Percentiles rank a stretch among this genome's conserved stretches.
Evolutionary conservation across 208 protist species (phyloP).

Genomic region (Zelonia costaricensis): DNA sequence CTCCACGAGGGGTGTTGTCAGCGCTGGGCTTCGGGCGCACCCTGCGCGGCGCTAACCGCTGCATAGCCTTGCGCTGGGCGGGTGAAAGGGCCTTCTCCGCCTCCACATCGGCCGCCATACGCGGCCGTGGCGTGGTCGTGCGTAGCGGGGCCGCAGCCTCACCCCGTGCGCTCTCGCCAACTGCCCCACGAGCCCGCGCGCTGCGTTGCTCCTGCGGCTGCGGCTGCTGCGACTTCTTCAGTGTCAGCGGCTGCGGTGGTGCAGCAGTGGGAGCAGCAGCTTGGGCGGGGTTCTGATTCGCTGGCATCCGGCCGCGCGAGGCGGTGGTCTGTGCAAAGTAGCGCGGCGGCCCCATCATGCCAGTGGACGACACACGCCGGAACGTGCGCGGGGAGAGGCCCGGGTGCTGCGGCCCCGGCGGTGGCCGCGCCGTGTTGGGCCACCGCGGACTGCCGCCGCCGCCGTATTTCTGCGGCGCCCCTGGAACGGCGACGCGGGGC

Average conservation of each 20-base stretch:
- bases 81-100: not conserved
- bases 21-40: not conserved
- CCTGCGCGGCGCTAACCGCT: not conserved
- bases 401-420: not conserved
- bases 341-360: not conserved
- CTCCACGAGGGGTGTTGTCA: not conserved
- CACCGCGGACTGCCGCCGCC: no score
- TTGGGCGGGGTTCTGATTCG: no score
- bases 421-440: not conserved
- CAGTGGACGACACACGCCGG: conserved; percentile 1
- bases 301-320: no score
- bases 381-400: not conserved
- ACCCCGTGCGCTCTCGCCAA: no score
- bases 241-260: no score
- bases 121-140: not conserved
- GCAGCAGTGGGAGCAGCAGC: no score
- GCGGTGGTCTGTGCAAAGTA: not conserved
- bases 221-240: no score
- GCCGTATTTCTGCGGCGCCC: no score
- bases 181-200: no score
- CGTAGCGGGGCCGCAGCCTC: no score
- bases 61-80: not conserved
- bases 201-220: no score
- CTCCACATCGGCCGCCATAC: no score
- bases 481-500: not conserved